Evolutionary conservation across 1,284 basidiomycete species (phyloP).

Genomic region (Ceratobasidium sp.): DNA sequence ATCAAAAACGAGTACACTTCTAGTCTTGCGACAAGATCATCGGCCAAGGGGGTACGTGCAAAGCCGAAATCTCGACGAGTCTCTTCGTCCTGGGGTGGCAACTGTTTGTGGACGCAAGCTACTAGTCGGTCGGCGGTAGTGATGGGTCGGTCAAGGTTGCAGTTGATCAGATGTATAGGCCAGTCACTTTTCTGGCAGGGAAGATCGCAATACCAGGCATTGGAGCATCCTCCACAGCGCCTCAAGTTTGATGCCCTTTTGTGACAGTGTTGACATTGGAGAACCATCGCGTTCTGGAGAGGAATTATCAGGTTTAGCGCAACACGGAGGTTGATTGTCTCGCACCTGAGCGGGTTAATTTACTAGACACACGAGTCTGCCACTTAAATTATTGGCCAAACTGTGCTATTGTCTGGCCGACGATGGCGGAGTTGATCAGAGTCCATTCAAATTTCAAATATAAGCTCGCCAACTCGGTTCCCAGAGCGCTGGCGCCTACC

Average conservation of each 20-base stretch:
- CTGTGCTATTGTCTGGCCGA: no score
- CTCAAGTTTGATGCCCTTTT: neutral
- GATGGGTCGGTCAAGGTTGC: slow-evolving; percentile 10
- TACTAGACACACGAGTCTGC: no score
- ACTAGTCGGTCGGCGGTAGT: slow-evolving; percentile 32
- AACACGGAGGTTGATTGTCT: no score
- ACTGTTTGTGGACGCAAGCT: slow-evolving; percentile 47
- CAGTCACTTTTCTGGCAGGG: slow-evolving; percentile 18
- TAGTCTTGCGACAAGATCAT: slow-evolving; percentile 51
- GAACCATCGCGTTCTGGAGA: no score
- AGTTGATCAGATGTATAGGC: slow-evolving; percentile 27
- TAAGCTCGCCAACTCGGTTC: no score
- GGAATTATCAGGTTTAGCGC: no score
- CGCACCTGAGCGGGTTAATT: no score
- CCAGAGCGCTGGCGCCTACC: no score
- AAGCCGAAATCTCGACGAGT: slow-evolving; percentile 59
- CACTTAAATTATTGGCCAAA: no score
- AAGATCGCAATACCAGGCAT: slow-evolving; percentile 18
- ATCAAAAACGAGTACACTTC: slow-evolving; percentile 56
- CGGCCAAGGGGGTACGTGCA: slow-evolving; percentile 31
- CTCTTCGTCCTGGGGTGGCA: slow-evolving; percentile 54
- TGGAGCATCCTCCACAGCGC: slow-evolving; percentile 9
- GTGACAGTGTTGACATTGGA: no score
- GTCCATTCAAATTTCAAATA: no score
- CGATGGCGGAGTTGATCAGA: no score